Conservation (phyloP, 2,329 filamentous ascomycete genomes). For the Coniochaeta pulveracea region DNA sequence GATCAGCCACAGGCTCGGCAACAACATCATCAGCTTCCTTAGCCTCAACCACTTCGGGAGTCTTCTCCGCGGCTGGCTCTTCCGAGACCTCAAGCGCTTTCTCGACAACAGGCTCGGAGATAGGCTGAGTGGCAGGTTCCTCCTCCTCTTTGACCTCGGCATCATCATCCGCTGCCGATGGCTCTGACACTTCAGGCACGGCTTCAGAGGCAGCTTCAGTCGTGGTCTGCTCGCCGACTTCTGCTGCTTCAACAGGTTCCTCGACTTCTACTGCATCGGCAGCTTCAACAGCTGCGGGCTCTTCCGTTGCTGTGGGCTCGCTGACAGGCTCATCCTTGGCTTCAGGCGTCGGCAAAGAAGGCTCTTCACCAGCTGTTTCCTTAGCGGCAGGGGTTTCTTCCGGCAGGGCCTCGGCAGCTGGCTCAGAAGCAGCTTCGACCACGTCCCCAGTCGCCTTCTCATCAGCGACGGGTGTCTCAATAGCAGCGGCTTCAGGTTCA, state of each 20-base stretch:
- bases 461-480: not conserved
- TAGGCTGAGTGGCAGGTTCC: not conserved
- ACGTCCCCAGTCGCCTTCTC: conserved; percentile 3
- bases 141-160: not conserved
- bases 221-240: not conserved
- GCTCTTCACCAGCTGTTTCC: conserved; percentile 13
- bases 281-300: not conserved
- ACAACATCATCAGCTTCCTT: not conserved
- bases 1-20: not conserved
- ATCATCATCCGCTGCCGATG: not conserved
- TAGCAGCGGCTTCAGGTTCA: not conserved
- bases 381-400: conserved; percentile 11
- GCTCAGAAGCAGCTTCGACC: not conserved
- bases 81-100: no score
- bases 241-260: not conserved
- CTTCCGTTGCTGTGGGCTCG: not conserved
- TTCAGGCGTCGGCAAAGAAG: conserved; percentile 3
- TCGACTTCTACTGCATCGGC: not conserved
- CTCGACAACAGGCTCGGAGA: no score
- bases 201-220: not conserved
- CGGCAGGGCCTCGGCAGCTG: not conserved
- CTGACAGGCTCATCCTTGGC: not conserved
- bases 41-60: not conserved
- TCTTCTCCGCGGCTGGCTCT: not conserved
- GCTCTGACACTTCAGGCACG: conserved; percentile 3